phyloP scores from a whole-genome alignment of 352 stramenopile genomes.

The Thalassiosira hispida region DNA sequence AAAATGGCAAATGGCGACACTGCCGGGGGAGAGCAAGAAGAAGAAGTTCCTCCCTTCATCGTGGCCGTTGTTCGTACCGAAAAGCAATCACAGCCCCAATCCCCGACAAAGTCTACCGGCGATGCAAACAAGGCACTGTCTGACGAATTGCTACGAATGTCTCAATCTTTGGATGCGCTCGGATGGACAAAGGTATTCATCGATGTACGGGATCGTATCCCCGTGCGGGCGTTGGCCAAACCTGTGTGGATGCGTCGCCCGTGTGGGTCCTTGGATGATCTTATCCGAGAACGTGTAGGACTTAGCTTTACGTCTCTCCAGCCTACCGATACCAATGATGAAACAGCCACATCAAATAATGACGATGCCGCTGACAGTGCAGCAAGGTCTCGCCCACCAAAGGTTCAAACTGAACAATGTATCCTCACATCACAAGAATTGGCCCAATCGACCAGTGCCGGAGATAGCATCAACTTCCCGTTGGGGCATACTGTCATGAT shows the following conservation, averaged over 20 bases:
- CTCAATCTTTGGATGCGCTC: slow-evolving; percentile 68
- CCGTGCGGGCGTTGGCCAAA: slow-evolving; percentile 49
- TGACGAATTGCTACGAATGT: slow-evolving; percentile 76
- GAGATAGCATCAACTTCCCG: slow-evolving; percentile 64
- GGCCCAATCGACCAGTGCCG: slow-evolving; percentile 32
- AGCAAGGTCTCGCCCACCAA: background rate
- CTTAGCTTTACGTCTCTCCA: background rate
- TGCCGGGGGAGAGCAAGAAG: slow-evolving; percentile 1
- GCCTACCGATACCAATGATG: background rate
- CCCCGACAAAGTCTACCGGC: background rate
- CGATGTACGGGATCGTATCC: slow-evolving; percentile 69
- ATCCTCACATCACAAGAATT: slow-evolving; percentile 69
- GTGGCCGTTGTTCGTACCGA: slow-evolving; percentile 41
- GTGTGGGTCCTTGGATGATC: slow-evolving; percentile 38
- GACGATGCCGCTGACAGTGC: background rate
- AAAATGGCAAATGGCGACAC: background rate
- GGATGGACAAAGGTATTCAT: slow-evolving; percentile 84
- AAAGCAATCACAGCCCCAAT: slow-evolving; percentile 8
- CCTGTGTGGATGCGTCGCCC: slow-evolving; percentile 28
- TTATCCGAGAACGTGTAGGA: slow-evolving; percentile 37
- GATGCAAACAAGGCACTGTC: background rate
- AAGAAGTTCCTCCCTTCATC: slow-evolving; percentile 33
- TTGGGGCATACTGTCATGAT: slow-evolving; percentile 82
- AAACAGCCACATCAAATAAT: slow-evolving; percentile 4
- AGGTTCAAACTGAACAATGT: slow-evolving; percentile 15